Base-by-base conservation (phyloP, 352 stramenopile species). In the Globisporangium sylvaticum region DNA sequence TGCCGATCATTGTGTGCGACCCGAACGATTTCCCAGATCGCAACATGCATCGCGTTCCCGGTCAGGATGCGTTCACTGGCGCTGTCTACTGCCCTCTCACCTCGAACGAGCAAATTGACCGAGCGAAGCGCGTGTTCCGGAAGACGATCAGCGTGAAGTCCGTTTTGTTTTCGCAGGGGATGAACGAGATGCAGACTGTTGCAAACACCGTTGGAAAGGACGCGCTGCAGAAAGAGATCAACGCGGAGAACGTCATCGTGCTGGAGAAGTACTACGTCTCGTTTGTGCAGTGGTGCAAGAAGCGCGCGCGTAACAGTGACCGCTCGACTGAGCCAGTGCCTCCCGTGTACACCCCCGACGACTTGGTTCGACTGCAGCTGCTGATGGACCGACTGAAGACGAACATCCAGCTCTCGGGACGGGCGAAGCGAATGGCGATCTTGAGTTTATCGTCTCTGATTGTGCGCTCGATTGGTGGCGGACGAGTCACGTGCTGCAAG, bases 401-500 rank as follows among this genome's bases (percentile, higher is more conserved):
- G 2, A 79, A 62, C 52, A 79, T 85, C 12, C 76, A 83, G 32
- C 65, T 76, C 8, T 83, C 82, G 4, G 82, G 84, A 1, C 70
- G 83, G 10, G 83, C 80, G 6, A 92, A 95, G 64, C 81, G 86
- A 56, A 95, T 95, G 87, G 76, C 79, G 8, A 95, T 95, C 64
- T 58, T 95, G 37, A 89, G 75, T 63, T 67, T 91, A 24, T 94
- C 87, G 29, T 95, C 87, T 42, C 78, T 74, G 31, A 81, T 95
- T 34, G 79, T 84, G 14, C 77, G 88, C 22, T 76, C 70, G 0
- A 73, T 99, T 24, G 91, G 94, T 25, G 96, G 95, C 31, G 95
- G 94, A 2, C 88, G 92, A 48, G 84, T 97, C 37, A 96, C 96
- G 1, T 99, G 98, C 81, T 99, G 97, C 79, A 99, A 99, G 73